Evolutionary conservation across 345 rosid genomes (phyloP).

Genomic region (Pistacia vera): DNA sequence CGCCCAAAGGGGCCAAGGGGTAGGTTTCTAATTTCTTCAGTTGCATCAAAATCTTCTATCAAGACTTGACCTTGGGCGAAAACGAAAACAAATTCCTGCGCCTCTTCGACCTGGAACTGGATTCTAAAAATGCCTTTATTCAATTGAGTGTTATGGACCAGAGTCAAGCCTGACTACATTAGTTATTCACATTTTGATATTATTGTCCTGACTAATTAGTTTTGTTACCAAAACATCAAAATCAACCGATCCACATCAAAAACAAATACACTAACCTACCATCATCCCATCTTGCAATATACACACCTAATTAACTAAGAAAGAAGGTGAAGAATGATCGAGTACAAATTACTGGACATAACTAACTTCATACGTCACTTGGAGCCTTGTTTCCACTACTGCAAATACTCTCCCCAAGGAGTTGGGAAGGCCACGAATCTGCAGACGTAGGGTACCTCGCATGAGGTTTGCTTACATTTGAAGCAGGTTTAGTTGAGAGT

Average conservation of each 20-base stretch:
- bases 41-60: too few species aligned
- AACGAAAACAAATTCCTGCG: not conserved
- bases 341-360: constrained; percentile 20
- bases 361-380: constrained; percentile 27
- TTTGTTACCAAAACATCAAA: not conserved
- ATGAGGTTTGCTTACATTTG: constrained; percentile 78
- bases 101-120: not conserved
- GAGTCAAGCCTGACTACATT: not conserved
- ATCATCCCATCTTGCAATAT: not conserved
- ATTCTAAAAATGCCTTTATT: not conserved
- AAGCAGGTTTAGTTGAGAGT: constrained; percentile 19
- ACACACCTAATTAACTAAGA: constrained; percentile 10
- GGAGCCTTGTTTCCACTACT: constrained; percentile 26
- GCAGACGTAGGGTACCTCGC: constrained; percentile 75
- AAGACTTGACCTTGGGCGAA: not conserved
- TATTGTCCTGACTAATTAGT: not conserved
- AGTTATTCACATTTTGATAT: not conserved
- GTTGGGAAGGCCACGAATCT: constrained; percentile 85
- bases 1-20: too few species aligned
- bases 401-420: constrained; percentile 49
- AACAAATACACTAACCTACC: not conserved
- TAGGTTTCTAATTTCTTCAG: not conserved
- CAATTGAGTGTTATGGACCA: not conserved
- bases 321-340: not conserved
- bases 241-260: not conserved